phyloP scores from a whole-genome alignment of 345 rosid species.

The Turnera subulata region DNA sequence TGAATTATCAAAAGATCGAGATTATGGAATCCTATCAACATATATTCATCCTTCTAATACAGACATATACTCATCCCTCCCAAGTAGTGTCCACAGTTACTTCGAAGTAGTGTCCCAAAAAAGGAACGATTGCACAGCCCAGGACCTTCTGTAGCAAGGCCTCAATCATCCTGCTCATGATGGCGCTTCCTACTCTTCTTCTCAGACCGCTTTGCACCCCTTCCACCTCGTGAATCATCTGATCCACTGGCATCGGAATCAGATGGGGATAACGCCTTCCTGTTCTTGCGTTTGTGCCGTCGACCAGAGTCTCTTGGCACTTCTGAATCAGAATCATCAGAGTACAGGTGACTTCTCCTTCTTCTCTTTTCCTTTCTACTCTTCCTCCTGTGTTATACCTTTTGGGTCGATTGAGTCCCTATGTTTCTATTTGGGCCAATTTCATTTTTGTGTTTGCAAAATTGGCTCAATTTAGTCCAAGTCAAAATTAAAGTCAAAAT shows the following conservation, averaged over 20 bases:
- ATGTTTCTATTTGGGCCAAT: too few species aligned
- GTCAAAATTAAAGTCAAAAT: too few species aligned
- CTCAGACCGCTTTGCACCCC: conserved; percentile 48
- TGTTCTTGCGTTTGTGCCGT: conserved; percentile 45
- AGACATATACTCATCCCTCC: too few species aligned
- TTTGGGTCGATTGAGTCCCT: too few species aligned
- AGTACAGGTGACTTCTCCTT: conserved; percentile 39
- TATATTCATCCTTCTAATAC: too few species aligned
- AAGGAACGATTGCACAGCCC: too few species aligned
- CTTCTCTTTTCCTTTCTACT: conserved; percentile 46
- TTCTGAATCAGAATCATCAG: conserved; percentile 43
- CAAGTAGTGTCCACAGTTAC: too few species aligned
- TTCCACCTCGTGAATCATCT: conserved; percentile 56
- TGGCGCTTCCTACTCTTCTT: conserved; percentile 56
- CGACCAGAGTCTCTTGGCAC: conserved; percentile 35
- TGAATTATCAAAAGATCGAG: too few species aligned
- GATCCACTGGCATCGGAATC: conserved; percentile 43
- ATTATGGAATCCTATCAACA: too few species aligned
- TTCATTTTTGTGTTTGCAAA: too few species aligned
- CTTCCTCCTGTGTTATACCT: conserved; percentile 36
- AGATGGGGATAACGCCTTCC: conserved; percentile 45
- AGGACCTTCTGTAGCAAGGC: neutral
- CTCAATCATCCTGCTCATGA: conserved; percentile 12
- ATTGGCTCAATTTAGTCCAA: too few species aligned
- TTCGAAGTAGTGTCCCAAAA: too few species aligned